Base-by-base conservation (phyloP, 352 stramenopile genomes). In the Globisporangium echinulatum region DNA sequence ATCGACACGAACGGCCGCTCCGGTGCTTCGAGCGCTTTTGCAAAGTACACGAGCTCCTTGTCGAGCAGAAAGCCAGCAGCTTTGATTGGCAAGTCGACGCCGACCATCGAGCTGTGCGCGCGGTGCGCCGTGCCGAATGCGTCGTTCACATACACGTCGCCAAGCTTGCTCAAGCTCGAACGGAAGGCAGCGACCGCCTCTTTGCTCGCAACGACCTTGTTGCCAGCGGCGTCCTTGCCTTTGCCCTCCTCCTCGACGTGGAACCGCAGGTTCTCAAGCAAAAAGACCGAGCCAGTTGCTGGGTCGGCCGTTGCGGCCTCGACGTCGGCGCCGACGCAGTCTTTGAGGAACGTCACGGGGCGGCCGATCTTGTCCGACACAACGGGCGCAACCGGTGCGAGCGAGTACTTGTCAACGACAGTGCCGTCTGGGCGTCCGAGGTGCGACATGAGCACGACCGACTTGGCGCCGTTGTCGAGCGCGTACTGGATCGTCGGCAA, bases 31-130 rank as follows among this genome's bases (percentile, higher is more conserved):
- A 99, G 85, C n/a, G 97, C 98, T 64, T 97, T 97, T 73, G 97
- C 91, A 57, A 99, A 97, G 81, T 99, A 99, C 74, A 99, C 90
- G 5, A 99, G 83, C 79, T 99, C 98, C 88, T 99, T 99, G 73
- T 99, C 95, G 38, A 99, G 75, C 40, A 99, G 70, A 70, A 99
- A 99, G 54, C 98, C 97, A 46, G 93, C 95, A 46, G 92, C 81
- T 51, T 92, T 87, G 9, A 92, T 70, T 13, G 93, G 84, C 7
- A 96, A 77, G 51, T 91, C 66, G 37, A 99, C 96, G 57, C 97
- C 98, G 51, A 97, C 98, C 70, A 98, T 99, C 43, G 96, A 99
- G 66, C 87, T 97, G 66, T 99, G 97, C 43, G 97, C 97, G 63
- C 97, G 94, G 75, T 99, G 97, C 49, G 96, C 97, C 39, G 96